These are phyloP conservation scores for Pyrenophora seminiperda DNA, from an alignment of 2,329 filamentous ascomycete genomes.

Conservation along the genomic window DNA sequence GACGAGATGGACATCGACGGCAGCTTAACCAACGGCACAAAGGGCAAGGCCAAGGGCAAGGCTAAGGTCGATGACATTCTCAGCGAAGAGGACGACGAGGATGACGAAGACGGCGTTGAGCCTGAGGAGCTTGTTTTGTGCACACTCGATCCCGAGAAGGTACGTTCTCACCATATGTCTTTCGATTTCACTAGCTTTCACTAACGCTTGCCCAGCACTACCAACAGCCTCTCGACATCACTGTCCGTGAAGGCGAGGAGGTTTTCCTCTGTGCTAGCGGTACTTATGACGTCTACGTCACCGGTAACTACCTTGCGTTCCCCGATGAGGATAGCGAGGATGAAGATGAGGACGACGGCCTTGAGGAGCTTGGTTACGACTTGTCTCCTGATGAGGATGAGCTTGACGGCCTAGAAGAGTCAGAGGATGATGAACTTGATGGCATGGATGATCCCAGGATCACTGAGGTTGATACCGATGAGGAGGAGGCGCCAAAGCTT, in stretches of 20 bases:
- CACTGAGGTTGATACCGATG: slow-evolving; percentile 80
- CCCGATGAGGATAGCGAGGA: slow-evolving; percentile 64
- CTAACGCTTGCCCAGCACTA: slow-evolving; percentile 69
- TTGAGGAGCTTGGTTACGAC: slow-evolving; percentile 74
- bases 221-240: slow-evolving; percentile 95
- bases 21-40: slow-evolving; percentile 57
- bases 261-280: slow-evolving; percentile 92
- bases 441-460: slow-evolving; percentile 79
- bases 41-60: slow-evolving; percentile 57
- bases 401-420: slow-evolving; percentile 62
- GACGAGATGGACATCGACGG: slow-evolving; percentile 76
- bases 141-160: slow-evolving; percentile 91
- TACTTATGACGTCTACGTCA: slow-evolving; percentile 88
- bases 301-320: slow-evolving; percentile 90
- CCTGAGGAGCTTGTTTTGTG: slow-evolving; percentile 92
- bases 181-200: background rate
- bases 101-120: slow-evolving; percentile 58
- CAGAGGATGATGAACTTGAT: slow-evolving; percentile 54
- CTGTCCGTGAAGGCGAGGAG: slow-evolving; percentile 83
- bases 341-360: slow-evolving; percentile 64
- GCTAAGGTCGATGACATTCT: slow-evolving; percentile 74
- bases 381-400: slow-evolving; percentile 80
- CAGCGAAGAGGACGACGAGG: slow-evolving; percentile 67
- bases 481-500: slow-evolving; percentile 67
- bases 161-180: slow-evolving; percentile 58